Evolutionary conservation across 176 grass and related monocot genomes (phyloP).

Genomic region (Panicum miliaceum): DNA sequence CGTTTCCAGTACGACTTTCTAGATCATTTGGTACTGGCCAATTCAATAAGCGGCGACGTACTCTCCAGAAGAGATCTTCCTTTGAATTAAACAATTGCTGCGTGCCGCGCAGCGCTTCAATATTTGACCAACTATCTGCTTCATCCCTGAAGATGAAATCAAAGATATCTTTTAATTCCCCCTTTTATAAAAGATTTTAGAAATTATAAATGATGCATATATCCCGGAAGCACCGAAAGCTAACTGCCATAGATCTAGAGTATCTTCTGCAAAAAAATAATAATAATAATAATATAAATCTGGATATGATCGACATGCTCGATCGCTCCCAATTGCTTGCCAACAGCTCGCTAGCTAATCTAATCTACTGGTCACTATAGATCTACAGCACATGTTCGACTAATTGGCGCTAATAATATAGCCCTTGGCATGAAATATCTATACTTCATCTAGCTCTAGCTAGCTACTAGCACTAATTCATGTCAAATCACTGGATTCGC

Average conservation of each 20-base stretch:
- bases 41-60: conserved; percentile 43
- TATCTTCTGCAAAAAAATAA: not conserved
- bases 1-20: conserved; percentile 45
- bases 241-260: not conserved
- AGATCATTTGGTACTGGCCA: conserved; percentile 39
- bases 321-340: not conserved
- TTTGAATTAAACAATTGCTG: conserved; percentile 51
- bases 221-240: conserved; percentile 17
- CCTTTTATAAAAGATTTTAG: not conserved
- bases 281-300: not conserved
- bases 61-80: conserved; percentile 44
- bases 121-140: conserved; percentile 46
- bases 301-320: conserved; percentile 2
- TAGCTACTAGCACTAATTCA: conserved; percentile 24
- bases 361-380: not conserved
- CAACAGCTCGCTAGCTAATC: conserved; percentile 27
- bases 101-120: conserved; percentile 5
- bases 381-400: conserved; percentile 23
- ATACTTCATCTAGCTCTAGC: conserved; percentile 14
- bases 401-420: conserved; percentile 27
- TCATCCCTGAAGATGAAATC: conserved; percentile 14
- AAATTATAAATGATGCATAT: not conserved
- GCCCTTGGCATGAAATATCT: conserved; percentile 48
- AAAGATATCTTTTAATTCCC: not conserved
- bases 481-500: conserved; percentile 9